phyloP scores from a whole-genome alignment of 2,329 filamentous ascomycete genomes.

The Aaosphaeria pasadenensis region DNA sequence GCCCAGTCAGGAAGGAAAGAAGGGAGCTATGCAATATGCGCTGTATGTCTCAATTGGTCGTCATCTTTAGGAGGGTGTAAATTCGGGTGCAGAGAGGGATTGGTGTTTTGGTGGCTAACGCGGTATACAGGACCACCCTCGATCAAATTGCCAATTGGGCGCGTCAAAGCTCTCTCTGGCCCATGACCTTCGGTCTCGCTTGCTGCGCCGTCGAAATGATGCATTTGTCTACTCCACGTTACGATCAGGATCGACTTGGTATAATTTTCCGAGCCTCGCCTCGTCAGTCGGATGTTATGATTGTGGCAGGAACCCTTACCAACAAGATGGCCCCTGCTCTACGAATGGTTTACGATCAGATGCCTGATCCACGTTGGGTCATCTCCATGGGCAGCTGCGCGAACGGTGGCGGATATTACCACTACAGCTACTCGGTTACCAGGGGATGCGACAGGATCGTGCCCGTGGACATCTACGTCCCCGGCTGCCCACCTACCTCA shows the following conservation, averaged over 20 bases:
- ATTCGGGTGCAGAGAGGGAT: not conserved
- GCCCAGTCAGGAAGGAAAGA: constrained; percentile 74
- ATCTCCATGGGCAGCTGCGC: constrained; percentile 82
- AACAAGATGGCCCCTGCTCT: constrained; percentile 96
- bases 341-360: constrained; percentile 90
- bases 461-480: constrained; percentile 81
- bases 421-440: constrained; percentile 79
- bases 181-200: constrained; percentile 85
- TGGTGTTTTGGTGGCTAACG: constrained; percentile 11
- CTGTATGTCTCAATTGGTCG: constrained; percentile 59
- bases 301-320: constrained; percentile 86
- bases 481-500: constrained; percentile 62
- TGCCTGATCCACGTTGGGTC: constrained; percentile 89
- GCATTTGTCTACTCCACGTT: constrained; percentile 86
- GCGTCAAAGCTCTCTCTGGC: constrained; percentile 84
- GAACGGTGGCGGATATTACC: constrained; percentile 83
- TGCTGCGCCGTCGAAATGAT: constrained; percentile 95
- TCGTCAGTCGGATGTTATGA: constrained; percentile 90
- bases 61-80: too few species aligned
- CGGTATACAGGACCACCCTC: constrained; percentile 63
- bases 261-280: constrained; percentile 92
- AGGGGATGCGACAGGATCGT: constrained; percentile 76
- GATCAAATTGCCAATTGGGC: constrained; percentile 85
- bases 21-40: constrained; percentile 80
- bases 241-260: constrained; percentile 85